Evolutionary conservation across 108 stramenopile species (phyloP), one percentile per base, ranked within the genome.

Genomic region (Cyclotella kingstonii): DNA sequence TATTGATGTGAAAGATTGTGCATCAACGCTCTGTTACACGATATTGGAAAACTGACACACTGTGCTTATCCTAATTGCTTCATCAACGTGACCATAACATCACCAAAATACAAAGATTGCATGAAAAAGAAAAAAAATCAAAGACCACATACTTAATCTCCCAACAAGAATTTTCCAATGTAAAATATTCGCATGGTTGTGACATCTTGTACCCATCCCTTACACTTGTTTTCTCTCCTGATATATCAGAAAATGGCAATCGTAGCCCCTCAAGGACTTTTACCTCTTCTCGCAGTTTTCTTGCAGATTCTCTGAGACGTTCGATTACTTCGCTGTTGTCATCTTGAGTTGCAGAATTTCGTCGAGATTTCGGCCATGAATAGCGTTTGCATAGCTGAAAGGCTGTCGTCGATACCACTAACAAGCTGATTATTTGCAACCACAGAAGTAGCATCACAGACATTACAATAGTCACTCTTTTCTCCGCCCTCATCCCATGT

Each of bases 141-240:
- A 12, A 15, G 39, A 12, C 12, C 53, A 64, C 63, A 33, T 26
- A 69, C 57, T 40, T 60, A 34, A 69, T 43, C 30, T 68, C 67
- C 67, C 67, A 68, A 30, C 67, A 68, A n/a, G 67, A 68, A 52
- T 58, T 57, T 19, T 41, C 31, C 14, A 69, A 38, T 25, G 31
- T 38, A 21, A 40, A 39, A 17, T 52, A 69, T 6, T 60, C 38
- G n/a, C n/a, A n/a, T n/a, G n/a, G n/a, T n/a, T n/a, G n/a, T n/a
- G n/a, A n/a, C n/a, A n/a, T n/a, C n/a, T n/a, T n/a, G n/a, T n/a
- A n/a, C 51, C 47, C 68, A 6, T 31, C 35, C 27, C 39, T 14
- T 29, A 35, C 33, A n/a, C 14, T 3, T 48, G 29, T 5, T 23
- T 11, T 42, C 14, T 12, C 53, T 34, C 4, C 29, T 4, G 0